These are phyloP conservation scores for Beta corolliflora DNA, from an alignment of 179 eudicot species.

Conservation along the genomic window DNA sequence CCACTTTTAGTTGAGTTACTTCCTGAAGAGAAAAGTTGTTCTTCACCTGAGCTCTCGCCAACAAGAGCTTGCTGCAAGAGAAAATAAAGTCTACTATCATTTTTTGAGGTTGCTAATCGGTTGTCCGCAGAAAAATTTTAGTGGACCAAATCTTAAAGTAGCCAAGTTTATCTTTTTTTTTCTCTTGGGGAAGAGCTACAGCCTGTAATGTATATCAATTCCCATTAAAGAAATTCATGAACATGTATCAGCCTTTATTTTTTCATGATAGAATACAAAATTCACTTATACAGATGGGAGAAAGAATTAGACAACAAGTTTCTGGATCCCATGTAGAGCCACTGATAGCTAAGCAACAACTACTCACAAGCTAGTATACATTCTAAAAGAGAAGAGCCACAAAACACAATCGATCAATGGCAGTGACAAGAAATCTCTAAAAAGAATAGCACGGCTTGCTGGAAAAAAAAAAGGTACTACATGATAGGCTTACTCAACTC, in stretches of 20 bases:
- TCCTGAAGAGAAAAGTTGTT: slow-evolving; percentile 85
- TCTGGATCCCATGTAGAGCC: background rate
- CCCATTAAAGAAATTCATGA: background rate
- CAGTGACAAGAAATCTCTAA: background rate
- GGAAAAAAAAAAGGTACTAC: background rate
- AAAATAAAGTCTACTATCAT: slow-evolving; percentile 17
- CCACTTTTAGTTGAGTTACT: slow-evolving; percentile 46
- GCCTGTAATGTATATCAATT: too few relatives aligned
- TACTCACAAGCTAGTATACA: background rate
- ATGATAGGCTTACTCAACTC: background rate
- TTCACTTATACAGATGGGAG: background rate
- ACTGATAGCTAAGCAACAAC: slow-evolving; percentile 1
- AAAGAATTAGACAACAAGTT: background rate
- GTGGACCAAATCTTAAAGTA: background rate
- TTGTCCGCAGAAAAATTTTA: background rate
- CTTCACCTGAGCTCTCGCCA: slow-evolving; percentile 90
- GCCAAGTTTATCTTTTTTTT: background rate
- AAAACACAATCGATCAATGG: background rate
- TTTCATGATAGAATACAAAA: background rate
- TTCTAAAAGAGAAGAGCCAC: background rate
- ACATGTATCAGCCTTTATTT: background rate
- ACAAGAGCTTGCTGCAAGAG: slow-evolving; percentile 85
- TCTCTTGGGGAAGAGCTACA: background rate
- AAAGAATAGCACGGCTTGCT: background rate
- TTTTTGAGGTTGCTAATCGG: background rate